Evolutionary conservation across 345 rosid genomes (phyloP), one percentile per base, ranked within the genome.

Genomic region (Mangifera indica): DNA sequence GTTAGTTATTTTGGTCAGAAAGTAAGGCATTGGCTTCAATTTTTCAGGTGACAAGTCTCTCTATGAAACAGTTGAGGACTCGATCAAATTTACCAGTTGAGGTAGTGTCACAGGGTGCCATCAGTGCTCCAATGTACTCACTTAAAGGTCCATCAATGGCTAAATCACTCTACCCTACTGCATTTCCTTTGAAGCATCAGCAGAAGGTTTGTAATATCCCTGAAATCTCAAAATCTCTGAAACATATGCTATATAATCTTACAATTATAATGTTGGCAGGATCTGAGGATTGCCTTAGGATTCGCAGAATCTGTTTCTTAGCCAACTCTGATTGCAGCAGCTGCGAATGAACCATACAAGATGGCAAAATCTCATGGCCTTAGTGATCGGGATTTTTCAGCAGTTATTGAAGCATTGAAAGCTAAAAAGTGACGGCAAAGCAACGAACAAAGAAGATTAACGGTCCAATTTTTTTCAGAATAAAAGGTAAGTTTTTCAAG

Each of bases 281-380:
- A 93, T 80, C 71, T 89, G 82, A 87, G 97, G 79, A 94, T 93
- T 21, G 97, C 97, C 52, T 74, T 93, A 18, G 94, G 88, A 64
- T 85, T 93, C 79, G 98, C 98, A 4, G 98, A 93, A 81, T 85
- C 93, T 0, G 96, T 91, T 72, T 91, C 94, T 22, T 96, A 91
- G 71, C 85, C 93, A 29, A 93, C 91, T 14, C 98, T 97, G 0
- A 79, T 93, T 60, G 96, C 94, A 73, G 97, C 98, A 1, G 97
- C 97, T 13, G 89, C 96, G 11, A 91, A 91, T 72, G 97, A 93
- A 79, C 80, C 90, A 4, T 93, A 91, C 71, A 90, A 91, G 79
- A 93, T 88, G 22, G 98, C 97, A 21, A 91, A 91, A 77, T 83
- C 91, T 64, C 84, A 83, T 22, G 98, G 98, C 14, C 84, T 91